These are phyloP conservation scores for Aspergillus awamori DNA, from an alignment of 2,329 filamentous ascomycete genomes.

Conservation along the genomic window DNA sequence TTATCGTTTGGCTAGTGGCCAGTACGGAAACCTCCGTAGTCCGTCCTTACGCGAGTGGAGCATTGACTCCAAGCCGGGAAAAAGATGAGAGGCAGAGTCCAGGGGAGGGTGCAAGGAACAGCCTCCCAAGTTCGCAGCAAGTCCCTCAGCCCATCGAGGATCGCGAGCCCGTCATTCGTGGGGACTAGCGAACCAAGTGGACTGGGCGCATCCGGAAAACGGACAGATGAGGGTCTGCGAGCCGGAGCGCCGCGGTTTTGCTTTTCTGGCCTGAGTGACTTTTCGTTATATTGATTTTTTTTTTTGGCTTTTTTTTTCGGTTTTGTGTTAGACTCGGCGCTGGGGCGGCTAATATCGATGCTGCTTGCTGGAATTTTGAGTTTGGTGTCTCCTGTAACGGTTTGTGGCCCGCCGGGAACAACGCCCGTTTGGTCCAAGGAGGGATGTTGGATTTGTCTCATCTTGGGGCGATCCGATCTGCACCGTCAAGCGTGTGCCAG, in stretches of 20 bases:
- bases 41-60: conserved; percentile 1
- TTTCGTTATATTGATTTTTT: background rate
- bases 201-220: conserved; percentile 10
- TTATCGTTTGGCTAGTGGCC: conserved; percentile 9
- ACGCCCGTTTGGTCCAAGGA: background rate
- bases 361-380: background rate
- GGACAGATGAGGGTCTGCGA: conserved; percentile 19
- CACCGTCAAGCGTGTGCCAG: conserved; percentile 9
- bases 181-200: conserved; percentile 19
- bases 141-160: conserved; percentile 14
- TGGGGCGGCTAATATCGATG: background rate
- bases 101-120: conserved; percentile 3
- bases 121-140: conserved; percentile 8
- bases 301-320: too few relatives aligned
- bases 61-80: conserved; percentile 7
- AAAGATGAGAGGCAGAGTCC: background rate
- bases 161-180: conserved; percentile 20
- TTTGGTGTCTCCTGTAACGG: conserved; percentile 4
- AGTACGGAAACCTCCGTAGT: conserved; percentile 5
- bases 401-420: conserved; percentile 1
- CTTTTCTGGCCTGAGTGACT: background rate
- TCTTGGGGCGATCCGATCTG: conserved; percentile 23
- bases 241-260: conserved; percentile 1
- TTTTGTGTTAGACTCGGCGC: background rate
- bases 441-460: conserved; percentile 8